Conservation (phyloP, 2,329 filamentous ascomycete genomes). For the Diaporthe citriasiana region DNA sequence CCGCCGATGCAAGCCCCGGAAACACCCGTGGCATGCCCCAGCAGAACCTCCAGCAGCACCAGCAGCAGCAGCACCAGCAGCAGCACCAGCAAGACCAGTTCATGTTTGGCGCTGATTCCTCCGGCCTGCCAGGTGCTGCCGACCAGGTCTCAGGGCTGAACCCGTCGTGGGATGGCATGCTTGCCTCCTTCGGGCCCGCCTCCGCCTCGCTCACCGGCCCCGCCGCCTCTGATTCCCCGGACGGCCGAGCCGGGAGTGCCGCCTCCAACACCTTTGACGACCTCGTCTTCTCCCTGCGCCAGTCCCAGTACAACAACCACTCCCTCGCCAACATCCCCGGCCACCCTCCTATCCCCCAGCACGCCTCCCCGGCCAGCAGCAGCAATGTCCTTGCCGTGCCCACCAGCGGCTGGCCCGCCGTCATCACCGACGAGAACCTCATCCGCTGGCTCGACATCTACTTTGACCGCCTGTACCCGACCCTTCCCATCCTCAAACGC, state of each 20-base stretch:
- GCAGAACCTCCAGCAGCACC: slow-evolving; percentile 24
- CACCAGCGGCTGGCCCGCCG: slow-evolving; percentile 30
- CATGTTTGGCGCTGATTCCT: slow-evolving; percentile 27
- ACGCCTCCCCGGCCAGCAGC: slow-evolving; percentile 33
- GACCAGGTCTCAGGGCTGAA: slow-evolving; percentile 25
- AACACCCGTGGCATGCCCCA: slow-evolving; percentile 6
- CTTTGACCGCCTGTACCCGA: slow-evolving; percentile 38
- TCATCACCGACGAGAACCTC: slow-evolving; percentile 38
- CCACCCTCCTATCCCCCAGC: slow-evolving; percentile 22
- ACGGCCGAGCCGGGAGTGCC: slow-evolving; percentile 25
- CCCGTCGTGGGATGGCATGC: slow-evolving; percentile 38
- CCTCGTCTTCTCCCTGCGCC: slow-evolving; percentile 31
- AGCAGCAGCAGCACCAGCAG: slow-evolving; percentile 4
- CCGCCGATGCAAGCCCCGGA: slow-evolving; percentile 18
- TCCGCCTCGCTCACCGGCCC: slow-evolving; percentile 32
- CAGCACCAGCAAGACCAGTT: slow-evolving; percentile 34
- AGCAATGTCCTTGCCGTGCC: slow-evolving; percentile 31
- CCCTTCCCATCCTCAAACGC: slow-evolving; percentile 37
- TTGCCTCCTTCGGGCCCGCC: slow-evolving; percentile 23
- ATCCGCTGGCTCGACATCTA: slow-evolving; percentile 40
- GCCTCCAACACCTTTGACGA: slow-evolving; percentile 31
- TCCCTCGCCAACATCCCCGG: slow-evolving; percentile 26
- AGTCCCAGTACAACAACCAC: slow-evolving; percentile 25
- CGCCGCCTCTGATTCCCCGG: slow-evolving; percentile 5
- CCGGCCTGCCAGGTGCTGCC: slow-evolving; percentile 24